Evolutionary conservation across 1,284 basidiomycete genomes (phyloP).

Genomic region (Cryptococcus hybrid): DNA sequence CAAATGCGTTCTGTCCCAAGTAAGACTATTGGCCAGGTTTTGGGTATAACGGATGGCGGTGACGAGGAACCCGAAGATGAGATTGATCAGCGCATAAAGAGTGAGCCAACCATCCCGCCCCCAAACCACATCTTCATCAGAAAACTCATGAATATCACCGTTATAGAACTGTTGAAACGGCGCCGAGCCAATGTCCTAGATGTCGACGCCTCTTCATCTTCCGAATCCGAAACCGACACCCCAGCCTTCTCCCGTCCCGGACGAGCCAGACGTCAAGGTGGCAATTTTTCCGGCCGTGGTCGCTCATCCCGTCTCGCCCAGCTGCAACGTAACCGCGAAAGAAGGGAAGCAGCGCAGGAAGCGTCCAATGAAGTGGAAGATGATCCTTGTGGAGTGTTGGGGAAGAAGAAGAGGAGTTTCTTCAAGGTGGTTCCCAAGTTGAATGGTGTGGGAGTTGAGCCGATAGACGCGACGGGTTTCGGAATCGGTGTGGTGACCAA

Average conservation of each 20-base stretch:
- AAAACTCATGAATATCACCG: neutral
- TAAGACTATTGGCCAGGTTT: slow-evolving; percentile 33
- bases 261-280: slow-evolving; percentile 26
- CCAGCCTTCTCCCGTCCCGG: slow-evolving; percentile 17
- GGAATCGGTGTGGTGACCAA: neutral
- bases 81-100: slow-evolving; percentile 43
- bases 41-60: slow-evolving; percentile 40
- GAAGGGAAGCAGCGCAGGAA: neutral
- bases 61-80: slow-evolving; percentile 49
- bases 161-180: slow-evolving; percentile 22
- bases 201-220: neutral
- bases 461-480: neutral
- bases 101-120: slow-evolving; percentile 20
- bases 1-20: slow-evolving; percentile 80
- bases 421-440: neutral
- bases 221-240: slow-evolving; percentile 18
- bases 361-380: slow-evolving; percentile 11
- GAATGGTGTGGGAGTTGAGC: neutral
- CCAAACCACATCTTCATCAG: neutral
- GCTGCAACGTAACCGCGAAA: neutral
- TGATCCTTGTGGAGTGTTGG: slow-evolving; percentile 19
- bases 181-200: slow-evolving; percentile 8
- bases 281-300: neutral
- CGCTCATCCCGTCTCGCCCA: neutral
- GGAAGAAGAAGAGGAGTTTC: slow-evolving; percentile 18